Evolutionary conservation across 106 monocot genomes (phyloP).

Genomic region (Dendrobium chrysotoxum): DNA sequence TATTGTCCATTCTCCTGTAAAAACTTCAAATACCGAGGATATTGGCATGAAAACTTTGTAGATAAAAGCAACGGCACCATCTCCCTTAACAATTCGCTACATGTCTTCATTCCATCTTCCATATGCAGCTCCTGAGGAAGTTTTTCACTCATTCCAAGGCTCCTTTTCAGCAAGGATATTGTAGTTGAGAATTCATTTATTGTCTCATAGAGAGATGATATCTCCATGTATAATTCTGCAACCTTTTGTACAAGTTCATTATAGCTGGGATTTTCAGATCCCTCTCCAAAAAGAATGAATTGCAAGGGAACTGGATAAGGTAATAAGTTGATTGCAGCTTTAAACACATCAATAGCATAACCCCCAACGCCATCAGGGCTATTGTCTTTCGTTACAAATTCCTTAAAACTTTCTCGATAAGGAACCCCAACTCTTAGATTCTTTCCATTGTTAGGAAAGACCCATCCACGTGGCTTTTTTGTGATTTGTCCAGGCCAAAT

Average conservation of each 20-base stretch:
- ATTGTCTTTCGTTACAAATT: too few species aligned
- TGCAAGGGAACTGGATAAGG: constrained; percentile 50
- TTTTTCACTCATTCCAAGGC: constrained; percentile 52
- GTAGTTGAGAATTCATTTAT: constrained; percentile 82
- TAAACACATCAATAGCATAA: too few species aligned
- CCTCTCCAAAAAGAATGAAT: constrained; percentile 46
- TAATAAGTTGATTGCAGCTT: constrained; percentile 39
- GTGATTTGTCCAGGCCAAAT: constrained; percentile 57
- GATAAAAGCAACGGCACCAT: too few species aligned
- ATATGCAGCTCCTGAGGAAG: constrained; percentile 70
- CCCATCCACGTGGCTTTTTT: constrained; percentile 51
- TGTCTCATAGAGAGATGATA: constrained; percentile 66
- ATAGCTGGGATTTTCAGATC: constrained; percentile 43
- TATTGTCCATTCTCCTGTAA: too few species aligned
- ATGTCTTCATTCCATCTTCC: constrained; percentile 38
- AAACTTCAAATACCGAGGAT: too few species aligned
- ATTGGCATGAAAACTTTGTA: too few species aligned
- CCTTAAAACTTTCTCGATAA: too few species aligned
- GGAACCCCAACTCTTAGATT: constrained; percentile 43
- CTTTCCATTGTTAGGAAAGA: constrained; percentile 52
- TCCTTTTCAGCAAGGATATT: constrained; percentile 59
- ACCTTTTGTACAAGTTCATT: constrained; percentile 46
- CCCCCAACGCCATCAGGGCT: too few species aligned
- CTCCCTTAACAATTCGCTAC: too few species aligned
- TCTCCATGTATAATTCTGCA: constrained; percentile 52